Evolutionary conservation across 2,329 filamentous ascomycete genomes (phyloP).

Genomic region (Pestalotiopsis sp.): DNA sequence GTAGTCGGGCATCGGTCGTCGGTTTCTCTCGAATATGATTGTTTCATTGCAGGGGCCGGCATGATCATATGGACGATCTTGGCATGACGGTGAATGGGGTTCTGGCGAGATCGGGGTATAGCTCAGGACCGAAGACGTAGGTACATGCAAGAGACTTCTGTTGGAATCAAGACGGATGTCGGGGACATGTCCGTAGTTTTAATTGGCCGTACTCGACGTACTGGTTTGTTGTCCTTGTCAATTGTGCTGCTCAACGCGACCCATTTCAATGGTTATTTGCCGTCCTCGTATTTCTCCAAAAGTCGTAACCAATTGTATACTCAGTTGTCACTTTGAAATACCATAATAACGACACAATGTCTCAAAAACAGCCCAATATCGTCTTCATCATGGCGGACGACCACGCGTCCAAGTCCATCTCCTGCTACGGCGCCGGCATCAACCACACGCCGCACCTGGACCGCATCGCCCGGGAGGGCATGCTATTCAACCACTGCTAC

Average conservation of each 20-base stretch:
- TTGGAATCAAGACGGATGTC: background rate
- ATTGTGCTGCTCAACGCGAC: too few relatives aligned
- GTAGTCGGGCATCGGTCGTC: background rate
- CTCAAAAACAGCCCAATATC: constrained; percentile 36
- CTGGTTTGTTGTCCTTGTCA: too few relatives aligned
- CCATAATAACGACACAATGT: background rate
- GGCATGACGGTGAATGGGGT: background rate
- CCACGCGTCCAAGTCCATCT: constrained; percentile 53
- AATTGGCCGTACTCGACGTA: too few relatives aligned
- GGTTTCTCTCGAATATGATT: background rate
- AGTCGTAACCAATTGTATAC: too few relatives aligned
- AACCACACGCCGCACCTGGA: constrained; percentile 55
- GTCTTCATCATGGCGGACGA: constrained; percentile 60
- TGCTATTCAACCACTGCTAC: constrained; percentile 56
- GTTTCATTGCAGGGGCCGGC: background rate
- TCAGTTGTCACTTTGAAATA: too few relatives aligned
- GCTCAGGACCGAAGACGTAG: background rate
- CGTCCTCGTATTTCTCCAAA: too few relatives aligned
- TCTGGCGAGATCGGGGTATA: background rate
- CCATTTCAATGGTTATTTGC: too few relatives aligned
- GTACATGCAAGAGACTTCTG: background rate
- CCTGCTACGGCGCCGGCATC: constrained; percentile 51
- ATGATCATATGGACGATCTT: background rate
- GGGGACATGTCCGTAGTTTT: background rate
- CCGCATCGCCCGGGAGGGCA: constrained; percentile 49